phyloP scores from a whole-genome alignment of 75 land plant genomes.

The Cunninghamia lanceolata region DNA sequence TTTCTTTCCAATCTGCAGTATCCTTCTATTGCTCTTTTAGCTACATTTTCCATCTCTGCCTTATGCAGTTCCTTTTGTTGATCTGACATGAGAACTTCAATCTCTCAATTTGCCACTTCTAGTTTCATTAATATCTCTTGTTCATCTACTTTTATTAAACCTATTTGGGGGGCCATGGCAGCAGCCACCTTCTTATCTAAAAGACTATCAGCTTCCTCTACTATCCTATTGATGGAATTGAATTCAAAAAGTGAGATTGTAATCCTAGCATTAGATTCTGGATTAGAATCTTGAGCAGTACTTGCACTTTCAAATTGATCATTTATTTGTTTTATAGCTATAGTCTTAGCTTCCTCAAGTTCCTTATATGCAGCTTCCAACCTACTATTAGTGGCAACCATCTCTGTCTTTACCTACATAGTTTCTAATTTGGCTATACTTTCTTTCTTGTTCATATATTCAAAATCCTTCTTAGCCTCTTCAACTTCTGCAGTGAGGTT shows the following conservation, averaged over 20 bases:
- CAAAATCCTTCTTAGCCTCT: neutral
- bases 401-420: neutral
- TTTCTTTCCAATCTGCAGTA: too few relatives aligned
- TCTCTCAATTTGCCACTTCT: slow-evolving; percentile 15
- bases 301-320: slow-evolving; percentile 1
- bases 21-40: slow-evolving; percentile 31
- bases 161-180: slow-evolving; percentile 32
- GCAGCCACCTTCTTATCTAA: slow-evolving; percentile 36
- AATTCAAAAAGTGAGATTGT: slow-evolving; percentile 25
- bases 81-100: slow-evolving; percentile 8
- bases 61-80: slow-evolving; percentile 18
- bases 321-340: slow-evolving; percentile 29
- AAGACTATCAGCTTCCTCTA: slow-evolving; percentile 27
- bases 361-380: neutral
- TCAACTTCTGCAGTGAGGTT: neutral
- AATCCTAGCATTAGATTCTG: slow-evolving; percentile 1
- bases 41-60: slow-evolving; percentile 35
- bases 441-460: neutral
- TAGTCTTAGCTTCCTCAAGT: slow-evolving; percentile 43
- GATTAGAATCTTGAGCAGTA: slow-evolving; percentile 10
- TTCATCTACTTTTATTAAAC: slow-evolving; percentile 35
- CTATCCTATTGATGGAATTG: slow-evolving; percentile 14
- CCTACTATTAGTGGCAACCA: neutral
- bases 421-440: neutral
- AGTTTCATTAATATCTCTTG: slow-evolving; percentile 23